Conservation (phyloP, 345 rosid genomes). For the Alliaria petiolata region DNA sequence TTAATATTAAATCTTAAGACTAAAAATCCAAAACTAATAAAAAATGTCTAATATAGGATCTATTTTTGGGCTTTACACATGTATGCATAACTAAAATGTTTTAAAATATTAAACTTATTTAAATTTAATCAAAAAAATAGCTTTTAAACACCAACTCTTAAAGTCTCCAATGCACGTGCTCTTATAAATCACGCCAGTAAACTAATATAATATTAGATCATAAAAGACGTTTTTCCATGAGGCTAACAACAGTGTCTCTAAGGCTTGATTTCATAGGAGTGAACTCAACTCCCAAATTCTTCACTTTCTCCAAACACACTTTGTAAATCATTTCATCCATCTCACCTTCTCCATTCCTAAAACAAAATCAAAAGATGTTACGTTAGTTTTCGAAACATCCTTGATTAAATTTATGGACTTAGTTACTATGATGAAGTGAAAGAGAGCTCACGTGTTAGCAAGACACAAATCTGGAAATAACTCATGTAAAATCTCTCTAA, state of each 20-base stretch:
- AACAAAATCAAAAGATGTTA: background rate
- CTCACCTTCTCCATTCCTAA: slow-evolving; percentile 15
- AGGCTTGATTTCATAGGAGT: slow-evolving; percentile 12
- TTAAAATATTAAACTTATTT: too few species aligned
- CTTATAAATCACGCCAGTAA: too few species aligned
- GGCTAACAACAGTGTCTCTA: slow-evolving; percentile 19
- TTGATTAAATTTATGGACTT: background rate
- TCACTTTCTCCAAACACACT: slow-evolving; percentile 21
- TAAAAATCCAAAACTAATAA: too few species aligned
- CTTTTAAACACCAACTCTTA: too few species aligned
- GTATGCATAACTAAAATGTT: too few species aligned
- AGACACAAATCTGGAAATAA: slow-evolving; percentile 11
- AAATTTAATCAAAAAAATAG: too few species aligned
- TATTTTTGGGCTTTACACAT: too few species aligned
- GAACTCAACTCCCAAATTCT: slow-evolving; percentile 27
- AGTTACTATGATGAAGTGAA: background rate
- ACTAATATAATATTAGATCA: too few species aligned
- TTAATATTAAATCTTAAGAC: too few species aligned
- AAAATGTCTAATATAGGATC: too few species aligned
- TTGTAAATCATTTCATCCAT: background rate
- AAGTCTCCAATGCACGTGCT: too few species aligned
- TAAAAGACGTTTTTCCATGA: slow-evolving; percentile 21
- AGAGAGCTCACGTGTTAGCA: slow-evolving; percentile 17
- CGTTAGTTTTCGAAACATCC: background rate
- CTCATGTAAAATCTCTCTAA: slow-evolving; percentile 1